phyloP scores from a whole-genome alignment of 1,284 basidiomycete genomes.

The Apiotrichum sp. region DNA sequence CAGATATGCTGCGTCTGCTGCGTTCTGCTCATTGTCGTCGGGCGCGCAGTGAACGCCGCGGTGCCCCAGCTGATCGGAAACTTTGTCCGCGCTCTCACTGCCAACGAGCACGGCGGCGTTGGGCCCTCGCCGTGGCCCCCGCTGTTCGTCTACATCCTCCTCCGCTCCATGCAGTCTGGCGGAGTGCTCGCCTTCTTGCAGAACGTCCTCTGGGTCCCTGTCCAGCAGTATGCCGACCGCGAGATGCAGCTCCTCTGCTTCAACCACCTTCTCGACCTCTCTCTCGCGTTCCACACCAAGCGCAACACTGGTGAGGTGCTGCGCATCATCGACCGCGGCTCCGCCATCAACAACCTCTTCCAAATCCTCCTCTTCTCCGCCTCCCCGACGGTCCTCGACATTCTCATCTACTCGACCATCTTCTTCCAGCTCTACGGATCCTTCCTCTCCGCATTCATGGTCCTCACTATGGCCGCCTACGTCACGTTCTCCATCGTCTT shows the following conservation, averaged over 20 bases:
- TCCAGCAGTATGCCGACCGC: slow-evolving; percentile 88
- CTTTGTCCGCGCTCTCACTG: slow-evolving; percentile 29
- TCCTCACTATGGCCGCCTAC: slow-evolving; percentile 76
- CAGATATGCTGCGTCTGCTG: slow-evolving; percentile 31
- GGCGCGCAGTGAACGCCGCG: slow-evolving; percentile 29
- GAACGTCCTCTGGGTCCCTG: slow-evolving; percentile 94
- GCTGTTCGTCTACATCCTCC: slow-evolving; percentile 28
- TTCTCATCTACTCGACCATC: slow-evolving; percentile 91
- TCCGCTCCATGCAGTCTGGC: slow-evolving; percentile 25
- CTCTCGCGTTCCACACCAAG: slow-evolving; percentile 88
- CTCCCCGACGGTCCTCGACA: slow-evolving; percentile 88
- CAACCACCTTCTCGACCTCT: slow-evolving; percentile 80
- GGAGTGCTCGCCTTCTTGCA: slow-evolving; percentile 74
- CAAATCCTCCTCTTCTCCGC: slow-evolving; percentile 90
- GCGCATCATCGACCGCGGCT: slow-evolving; percentile 93
- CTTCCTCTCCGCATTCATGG: slow-evolving; percentile 74
- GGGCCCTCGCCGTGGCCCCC: slow-evolving; percentile 24
- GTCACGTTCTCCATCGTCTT: slow-evolving; percentile 92
- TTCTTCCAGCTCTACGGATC: slow-evolving; percentile 70
- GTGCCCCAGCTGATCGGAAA: slow-evolving; percentile 31
- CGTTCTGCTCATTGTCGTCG: slow-evolving; percentile 24
- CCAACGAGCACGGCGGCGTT: slow-evolving; percentile 8
- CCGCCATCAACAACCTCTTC: slow-evolving; percentile 91
- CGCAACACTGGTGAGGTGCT: slow-evolving; percentile 94
- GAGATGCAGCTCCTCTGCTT: slow-evolving; percentile 90